Conservation (phyloP, 257 asterid genomes). For the Anisodus tanguticus region DNA sequence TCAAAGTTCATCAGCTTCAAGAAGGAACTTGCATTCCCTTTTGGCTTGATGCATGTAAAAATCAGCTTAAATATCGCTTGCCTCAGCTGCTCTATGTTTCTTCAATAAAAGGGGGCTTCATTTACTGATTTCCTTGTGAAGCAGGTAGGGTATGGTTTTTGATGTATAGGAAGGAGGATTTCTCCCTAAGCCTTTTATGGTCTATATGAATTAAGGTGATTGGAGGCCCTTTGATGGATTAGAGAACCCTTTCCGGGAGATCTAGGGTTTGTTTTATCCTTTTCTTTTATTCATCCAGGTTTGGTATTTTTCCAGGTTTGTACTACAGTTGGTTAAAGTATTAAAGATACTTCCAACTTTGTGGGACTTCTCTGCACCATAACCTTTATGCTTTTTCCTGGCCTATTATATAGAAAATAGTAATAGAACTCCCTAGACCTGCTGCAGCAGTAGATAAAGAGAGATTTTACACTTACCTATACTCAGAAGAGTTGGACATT, state of each 20-base stretch:
- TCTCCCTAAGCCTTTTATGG: not conserved
- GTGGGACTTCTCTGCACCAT: not conserved
- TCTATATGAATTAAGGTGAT: not conserved
- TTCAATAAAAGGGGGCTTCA: not conserved
- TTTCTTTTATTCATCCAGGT: not conserved
- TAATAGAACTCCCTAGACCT: constrained; percentile 12
- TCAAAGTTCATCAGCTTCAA: not conserved
- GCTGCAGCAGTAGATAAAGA: not conserved
- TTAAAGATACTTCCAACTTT: not conserved
- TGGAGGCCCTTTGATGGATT: not conserved
- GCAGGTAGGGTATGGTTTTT: not conserved
- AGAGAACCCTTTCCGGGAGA: not conserved
- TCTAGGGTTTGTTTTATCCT: not conserved
- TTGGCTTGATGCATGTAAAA: not conserved
- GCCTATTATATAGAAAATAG: not conserved
- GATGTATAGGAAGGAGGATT: not conserved
- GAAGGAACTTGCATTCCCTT: not conserved
- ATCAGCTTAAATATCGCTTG: not conserved
- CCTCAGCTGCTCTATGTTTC: not conserved
- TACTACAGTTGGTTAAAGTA: not conserved
- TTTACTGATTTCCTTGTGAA: not conserved
- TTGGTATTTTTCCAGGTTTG: not conserved
- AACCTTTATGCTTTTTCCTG: not conserved
- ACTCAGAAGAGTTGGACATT: not conserved
- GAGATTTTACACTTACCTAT: not conserved